These are phyloP conservation scores for Moesziomyces sp. DNA, from an alignment of 1,284 basidiomycete genomes.

Conservation along the genomic window DNA sequence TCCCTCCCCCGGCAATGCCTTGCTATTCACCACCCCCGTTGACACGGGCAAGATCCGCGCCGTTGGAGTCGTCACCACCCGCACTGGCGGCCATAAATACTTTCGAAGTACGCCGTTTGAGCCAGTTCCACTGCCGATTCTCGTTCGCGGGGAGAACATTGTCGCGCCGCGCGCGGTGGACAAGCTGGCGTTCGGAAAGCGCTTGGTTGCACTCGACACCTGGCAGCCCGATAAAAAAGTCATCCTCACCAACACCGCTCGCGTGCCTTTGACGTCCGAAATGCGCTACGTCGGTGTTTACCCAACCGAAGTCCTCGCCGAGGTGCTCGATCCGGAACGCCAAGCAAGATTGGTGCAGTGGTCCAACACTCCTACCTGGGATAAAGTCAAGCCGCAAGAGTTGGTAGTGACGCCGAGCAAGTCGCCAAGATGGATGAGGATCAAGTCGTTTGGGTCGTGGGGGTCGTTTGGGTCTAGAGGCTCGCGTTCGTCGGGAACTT, in stretches of 20 bases:
- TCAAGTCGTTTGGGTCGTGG: too few species aligned
- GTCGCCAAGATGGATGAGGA: too few species aligned
- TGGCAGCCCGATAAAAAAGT: neutral
- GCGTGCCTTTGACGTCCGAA: neutral
- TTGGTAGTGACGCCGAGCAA: too few species aligned
- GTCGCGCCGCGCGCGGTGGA: neutral
- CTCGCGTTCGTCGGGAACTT: too few species aligned
- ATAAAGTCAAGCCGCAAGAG: too few species aligned
- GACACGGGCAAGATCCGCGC: neutral
- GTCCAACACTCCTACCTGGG: too few species aligned
- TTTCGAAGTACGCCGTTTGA: slow-evolving; percentile 6
- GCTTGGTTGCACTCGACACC: neutral
- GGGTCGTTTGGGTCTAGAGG: too few species aligned
- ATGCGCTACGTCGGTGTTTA: neutral
- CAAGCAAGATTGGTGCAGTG: too few species aligned
- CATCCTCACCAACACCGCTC: neutral
- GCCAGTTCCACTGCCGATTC: neutral
- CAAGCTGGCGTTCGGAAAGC: neutral
- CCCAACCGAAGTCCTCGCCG: neutral
- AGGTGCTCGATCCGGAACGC: neutral
- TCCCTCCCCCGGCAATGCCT: neutral
- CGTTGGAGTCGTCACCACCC: neutral
- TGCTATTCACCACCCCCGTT: neutral
- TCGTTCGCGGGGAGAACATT: neutral
- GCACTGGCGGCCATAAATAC: neutral